Conservation (phyloP, 228 moss, liverwort and hornwort species). For the Sphagnum fallax region DNA sequence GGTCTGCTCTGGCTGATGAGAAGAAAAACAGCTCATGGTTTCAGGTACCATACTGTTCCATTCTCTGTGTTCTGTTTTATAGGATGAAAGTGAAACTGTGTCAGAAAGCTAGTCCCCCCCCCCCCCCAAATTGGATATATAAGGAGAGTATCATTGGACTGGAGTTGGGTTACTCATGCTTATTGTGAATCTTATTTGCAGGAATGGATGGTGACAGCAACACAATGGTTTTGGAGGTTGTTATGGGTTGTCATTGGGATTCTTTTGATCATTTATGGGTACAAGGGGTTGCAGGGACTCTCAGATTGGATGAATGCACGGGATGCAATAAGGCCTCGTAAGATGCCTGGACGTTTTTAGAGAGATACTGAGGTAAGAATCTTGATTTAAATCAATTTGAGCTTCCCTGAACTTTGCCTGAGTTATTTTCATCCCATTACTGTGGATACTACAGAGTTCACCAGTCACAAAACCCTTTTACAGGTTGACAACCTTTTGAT, state of each 20-base stretch:
- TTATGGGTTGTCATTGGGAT: slow-evolving; percentile 16
- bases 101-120: background rate
- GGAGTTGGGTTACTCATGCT: background rate
- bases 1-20: slow-evolving; percentile 21
- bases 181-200: slow-evolving; percentile 17
- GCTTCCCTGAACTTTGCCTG: too few relatives aligned
- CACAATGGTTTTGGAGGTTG: slow-evolving; percentile 33
- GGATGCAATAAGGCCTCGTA: slow-evolving; percentile 59
- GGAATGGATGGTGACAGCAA: slow-evolving; percentile 28
- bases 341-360: background rate
- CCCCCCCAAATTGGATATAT: too few relatives aligned
- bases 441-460: too few relatives aligned
- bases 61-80: background rate
- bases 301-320: slow-evolving; percentile 79
- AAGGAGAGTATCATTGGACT: background rate
- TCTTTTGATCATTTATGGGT: slow-evolving; percentile 30
- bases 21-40: slow-evolving; percentile 22
- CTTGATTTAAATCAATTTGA: too few relatives aligned
- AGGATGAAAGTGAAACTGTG: background rate
- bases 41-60: slow-evolving; percentile 15
- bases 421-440: too few relatives aligned
- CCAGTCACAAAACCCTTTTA: too few relatives aligned
- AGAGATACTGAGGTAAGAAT: too few relatives aligned
- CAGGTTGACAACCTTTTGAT: too few relatives aligned
- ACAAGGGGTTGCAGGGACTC: slow-evolving; percentile 49